Conservation (phyloP, 192 early-diverging fungal species). For the Podochytrium sp. region DNA sequence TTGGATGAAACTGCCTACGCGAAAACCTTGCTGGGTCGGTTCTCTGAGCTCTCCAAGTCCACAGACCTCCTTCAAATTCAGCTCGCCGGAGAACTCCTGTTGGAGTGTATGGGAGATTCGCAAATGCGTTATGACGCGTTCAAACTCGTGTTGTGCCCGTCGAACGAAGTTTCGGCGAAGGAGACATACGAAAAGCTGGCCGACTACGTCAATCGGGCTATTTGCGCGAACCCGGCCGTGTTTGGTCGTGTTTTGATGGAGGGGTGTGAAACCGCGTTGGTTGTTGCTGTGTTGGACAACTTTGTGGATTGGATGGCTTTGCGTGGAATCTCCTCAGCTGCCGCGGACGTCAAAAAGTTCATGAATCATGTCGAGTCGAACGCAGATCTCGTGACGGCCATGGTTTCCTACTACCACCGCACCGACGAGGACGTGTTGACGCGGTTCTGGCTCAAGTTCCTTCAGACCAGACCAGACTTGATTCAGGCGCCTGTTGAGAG, state of each 20-base stretch:
- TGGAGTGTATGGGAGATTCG: not conserved
- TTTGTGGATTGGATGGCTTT: constrained; percentile 22
- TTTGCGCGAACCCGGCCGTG: constrained; percentile 4
- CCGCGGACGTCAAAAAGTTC: not conserved
- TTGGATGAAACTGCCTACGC: not conserved
- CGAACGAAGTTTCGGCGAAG: not conserved
- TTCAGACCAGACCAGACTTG: constrained; percentile 50
- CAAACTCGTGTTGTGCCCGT: not conserved
- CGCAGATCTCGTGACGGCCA: not conserved
- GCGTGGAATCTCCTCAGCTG: not conserved
- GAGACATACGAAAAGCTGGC: not conserved
- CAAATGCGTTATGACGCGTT: not conserved
- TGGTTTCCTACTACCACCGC: not conserved
- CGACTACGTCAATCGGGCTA: constrained; percentile 3
- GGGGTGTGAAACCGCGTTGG: constrained; percentile 2
- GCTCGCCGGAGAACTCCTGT: constrained; percentile 12
- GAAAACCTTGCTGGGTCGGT: not conserved
- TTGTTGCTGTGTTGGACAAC: constrained; percentile 8
- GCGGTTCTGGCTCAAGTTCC: constrained; percentile 50
- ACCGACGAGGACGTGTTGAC: constrained; percentile 36
- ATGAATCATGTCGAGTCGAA: not conserved
- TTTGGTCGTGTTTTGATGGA: not conserved
- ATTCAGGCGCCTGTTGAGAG: constrained; percentile 35
- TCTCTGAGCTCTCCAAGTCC: not conserved
- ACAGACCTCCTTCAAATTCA: not conserved